Conservation (phyloP, 1,284 basidiomycete genomes). For the Marasmius tenuissimus region DNA sequence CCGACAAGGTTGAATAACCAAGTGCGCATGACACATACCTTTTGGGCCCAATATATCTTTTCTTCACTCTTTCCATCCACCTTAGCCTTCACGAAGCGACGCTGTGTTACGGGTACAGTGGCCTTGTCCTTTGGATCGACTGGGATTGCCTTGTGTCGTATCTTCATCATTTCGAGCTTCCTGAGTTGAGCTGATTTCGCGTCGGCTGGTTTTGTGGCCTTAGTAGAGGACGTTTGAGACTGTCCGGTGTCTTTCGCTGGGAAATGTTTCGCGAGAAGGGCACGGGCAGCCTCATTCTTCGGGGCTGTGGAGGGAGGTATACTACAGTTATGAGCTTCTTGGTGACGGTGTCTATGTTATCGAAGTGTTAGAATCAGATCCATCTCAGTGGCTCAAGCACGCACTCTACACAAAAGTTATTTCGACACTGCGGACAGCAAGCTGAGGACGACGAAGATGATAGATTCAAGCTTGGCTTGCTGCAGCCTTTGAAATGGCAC, state of each 20-base stretch:
- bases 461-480: constrained; percentile 49
- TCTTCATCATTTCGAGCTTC: constrained; percentile 67
- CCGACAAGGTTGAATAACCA: constrained; percentile 13
- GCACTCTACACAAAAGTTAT: constrained; percentile 65
- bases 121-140: constrained; percentile 56
- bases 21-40: constrained; percentile 40
- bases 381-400: constrained; percentile 14
- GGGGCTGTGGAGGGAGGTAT: constrained; percentile 17
- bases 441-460: constrained; percentile 30
- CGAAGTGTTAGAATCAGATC: constrained; percentile 8
- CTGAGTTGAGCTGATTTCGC: constrained; percentile 50
- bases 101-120: constrained; percentile 48
- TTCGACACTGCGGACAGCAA: constrained; percentile 52
- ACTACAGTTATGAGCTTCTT: constrained; percentile 53
- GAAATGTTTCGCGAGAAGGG: constrained; percentile 58
- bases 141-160: constrained; percentile 67
- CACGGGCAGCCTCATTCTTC: constrained; percentile 51
- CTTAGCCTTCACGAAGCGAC: constrained; percentile 54
- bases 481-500: constrained; percentile 53
- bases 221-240: constrained; percentile 25
- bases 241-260: constrained; percentile 18
- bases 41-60: constrained; percentile 65
- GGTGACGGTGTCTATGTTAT: constrained; percentile 55
- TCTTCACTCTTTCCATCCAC: constrained; percentile 29
- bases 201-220: constrained; percentile 45